Evolutionary conservation across 148 eudicot species (phyloP).

Genomic region (Vaccinium macrocarpon): DNA sequence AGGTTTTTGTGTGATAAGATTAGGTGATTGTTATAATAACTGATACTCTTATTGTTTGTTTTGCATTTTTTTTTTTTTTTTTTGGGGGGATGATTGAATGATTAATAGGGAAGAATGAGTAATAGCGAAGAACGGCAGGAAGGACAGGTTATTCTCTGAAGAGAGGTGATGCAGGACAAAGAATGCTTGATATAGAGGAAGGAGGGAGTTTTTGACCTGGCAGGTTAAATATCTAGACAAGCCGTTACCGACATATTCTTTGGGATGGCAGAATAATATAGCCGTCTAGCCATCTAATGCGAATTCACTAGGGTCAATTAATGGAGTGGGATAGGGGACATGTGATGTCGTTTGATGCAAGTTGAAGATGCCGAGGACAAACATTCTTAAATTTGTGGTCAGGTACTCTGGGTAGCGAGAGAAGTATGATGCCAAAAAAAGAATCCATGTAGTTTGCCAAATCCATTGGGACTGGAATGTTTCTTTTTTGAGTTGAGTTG

Average conservation of each 20-base stretch:
- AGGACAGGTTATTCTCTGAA: not conserved
- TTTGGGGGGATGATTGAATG: not conserved
- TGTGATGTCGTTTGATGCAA: not conserved
- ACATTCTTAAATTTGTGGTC: not conserved
- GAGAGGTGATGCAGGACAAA: not conserved
- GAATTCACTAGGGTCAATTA: not conserved
- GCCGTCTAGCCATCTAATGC: not conserved
- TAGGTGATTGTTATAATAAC: not conserved
- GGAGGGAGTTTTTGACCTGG: not conserved
- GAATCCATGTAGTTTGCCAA: not conserved
- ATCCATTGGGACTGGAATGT: not conserved
- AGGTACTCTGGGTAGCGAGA: not conserved
- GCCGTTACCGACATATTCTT: not conserved
- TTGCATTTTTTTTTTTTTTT: too few relatives aligned
- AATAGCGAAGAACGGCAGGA: not conserved
- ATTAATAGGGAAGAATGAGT: not conserved
- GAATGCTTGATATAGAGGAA: not conserved
- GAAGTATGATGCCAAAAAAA: not conserved
- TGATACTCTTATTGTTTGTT: not conserved
- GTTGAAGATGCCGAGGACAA: not conserved
- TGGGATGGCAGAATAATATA: not conserved
- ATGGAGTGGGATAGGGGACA: not conserved
- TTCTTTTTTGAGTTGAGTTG: not conserved
- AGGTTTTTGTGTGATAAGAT: not conserved
- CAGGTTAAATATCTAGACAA: not conserved